Evolutionary conservation across 2,329 filamentous ascomycete genomes (phyloP).

Genomic region (Cladosporium sphaerospermum): DNA sequence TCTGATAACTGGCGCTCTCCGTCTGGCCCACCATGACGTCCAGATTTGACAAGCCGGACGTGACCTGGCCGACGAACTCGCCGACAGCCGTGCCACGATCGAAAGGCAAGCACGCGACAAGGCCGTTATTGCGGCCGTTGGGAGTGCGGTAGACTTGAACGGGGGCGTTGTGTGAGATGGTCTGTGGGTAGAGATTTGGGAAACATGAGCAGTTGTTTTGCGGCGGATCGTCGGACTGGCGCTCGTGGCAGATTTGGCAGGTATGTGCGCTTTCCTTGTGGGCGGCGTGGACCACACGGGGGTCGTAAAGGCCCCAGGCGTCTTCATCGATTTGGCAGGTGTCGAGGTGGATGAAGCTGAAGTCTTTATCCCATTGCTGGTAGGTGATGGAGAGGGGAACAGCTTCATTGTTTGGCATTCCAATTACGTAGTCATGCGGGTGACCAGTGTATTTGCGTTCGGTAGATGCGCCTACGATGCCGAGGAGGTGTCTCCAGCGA

Average conservation of each 20-base stretch:
- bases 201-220: conserved; percentile 50
- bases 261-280: conserved; percentile 24
- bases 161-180: conserved; percentile 35
- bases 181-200: conserved; percentile 45
- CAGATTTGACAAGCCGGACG: conserved; percentile 45
- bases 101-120: conserved; percentile 43
- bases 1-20: conserved; percentile 47
- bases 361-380: conserved; percentile 41
- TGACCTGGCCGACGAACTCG: conserved; percentile 52
- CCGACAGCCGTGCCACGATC: conserved; percentile 49
- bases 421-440: conserved; percentile 49
- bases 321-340: conserved; percentile 45
- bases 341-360: conserved; percentile 45
- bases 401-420: conserved; percentile 34
- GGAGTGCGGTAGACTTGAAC: conserved; percentile 50
- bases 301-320: conserved; percentile 46
- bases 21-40: conserved; percentile 48
- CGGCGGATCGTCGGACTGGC: conserved; percentile 46
- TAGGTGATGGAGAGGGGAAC: conserved; percentile 44
- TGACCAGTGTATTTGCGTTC: conserved; percentile 42
- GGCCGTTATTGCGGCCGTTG: conserved; percentile 50
- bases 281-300: conserved; percentile 37
- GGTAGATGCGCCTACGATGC: conserved; percentile 40
- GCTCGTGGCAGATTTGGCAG: conserved; percentile 43
- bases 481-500: conserved; percentile 45